A percentile compares a stretch with the other conserved stretches of the same genome.
Evolutionary conservation across 768 basidiomycete species (phyloP).

Genomic region (Leccinum boreale): DNA sequence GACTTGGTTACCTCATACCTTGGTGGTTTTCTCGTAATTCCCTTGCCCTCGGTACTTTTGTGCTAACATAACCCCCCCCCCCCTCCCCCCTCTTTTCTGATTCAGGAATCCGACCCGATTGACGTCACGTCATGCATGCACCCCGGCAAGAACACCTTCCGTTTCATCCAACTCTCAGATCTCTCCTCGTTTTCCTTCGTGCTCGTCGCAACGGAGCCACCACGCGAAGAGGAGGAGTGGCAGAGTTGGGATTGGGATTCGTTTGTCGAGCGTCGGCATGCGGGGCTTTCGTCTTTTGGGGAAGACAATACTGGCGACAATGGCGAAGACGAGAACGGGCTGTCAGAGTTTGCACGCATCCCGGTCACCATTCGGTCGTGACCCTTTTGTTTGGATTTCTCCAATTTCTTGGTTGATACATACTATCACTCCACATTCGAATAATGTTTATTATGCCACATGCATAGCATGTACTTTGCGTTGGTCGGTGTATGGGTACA

Average conservation of each 20-base stretch:
- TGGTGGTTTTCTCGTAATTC: slow-evolving; percentile 35
- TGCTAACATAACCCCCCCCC: neutral
- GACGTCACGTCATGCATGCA: slow-evolving; percentile 41
- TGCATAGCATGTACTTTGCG: neutral
- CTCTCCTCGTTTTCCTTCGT: slow-evolving; percentile 43
- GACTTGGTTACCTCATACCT: slow-evolving; percentile 41
- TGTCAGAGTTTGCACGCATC: slow-evolving; percentile 21
- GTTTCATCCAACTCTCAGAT: slow-evolving; percentile 47
- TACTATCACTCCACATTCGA: neutral
- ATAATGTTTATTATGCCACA: neutral
- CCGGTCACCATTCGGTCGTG: slow-evolving; percentile 19
- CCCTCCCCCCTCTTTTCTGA: neutral
- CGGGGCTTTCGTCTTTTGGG: neutral
- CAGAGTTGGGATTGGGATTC: slow-evolving; percentile 24
- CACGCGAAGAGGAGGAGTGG: slow-evolving; percentile 20
- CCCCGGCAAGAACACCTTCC: slow-evolving; percentile 46
- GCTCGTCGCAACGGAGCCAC: slow-evolving; percentile 36
- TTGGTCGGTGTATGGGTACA: neutral
- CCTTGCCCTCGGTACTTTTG: neutral
- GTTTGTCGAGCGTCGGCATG: neutral
- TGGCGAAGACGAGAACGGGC: neutral
- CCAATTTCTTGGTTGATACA: neutral
- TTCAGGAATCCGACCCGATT: slow-evolving; percentile 31
- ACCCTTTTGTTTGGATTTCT: neutral
- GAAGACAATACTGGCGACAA: neutral